Percentiles rank a stretch among this genome's conserved stretches.
Evolutionary conservation across 2,329 filamentous ascomycete species (phyloP).

Genomic region (Colletotrichum neosansevieriae): DNA sequence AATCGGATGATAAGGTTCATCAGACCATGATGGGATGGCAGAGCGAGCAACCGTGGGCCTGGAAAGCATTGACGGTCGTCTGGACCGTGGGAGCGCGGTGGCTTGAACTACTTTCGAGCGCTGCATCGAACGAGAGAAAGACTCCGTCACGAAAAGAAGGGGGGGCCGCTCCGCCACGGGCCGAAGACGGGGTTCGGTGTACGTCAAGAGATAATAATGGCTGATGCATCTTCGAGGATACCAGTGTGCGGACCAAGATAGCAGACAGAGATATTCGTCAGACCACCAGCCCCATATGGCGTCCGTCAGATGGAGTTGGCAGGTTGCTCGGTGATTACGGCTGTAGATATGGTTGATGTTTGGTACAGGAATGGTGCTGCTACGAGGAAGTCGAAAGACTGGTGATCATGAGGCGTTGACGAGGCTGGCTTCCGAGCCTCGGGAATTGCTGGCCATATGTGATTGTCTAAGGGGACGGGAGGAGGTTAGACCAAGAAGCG

Average conservation of each 20-base stretch:
- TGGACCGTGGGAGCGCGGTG: constrained; percentile 4
- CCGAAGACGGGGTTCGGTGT: constrained; percentile 6
- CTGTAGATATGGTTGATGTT: background rate
- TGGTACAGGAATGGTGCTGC: constrained; percentile 19
- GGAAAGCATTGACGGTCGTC: constrained; percentile 18
- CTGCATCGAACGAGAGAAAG: constrained; percentile 17
- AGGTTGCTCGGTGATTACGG: background rate
- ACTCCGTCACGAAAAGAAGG: background rate
- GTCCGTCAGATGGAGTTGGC: constrained; percentile 12
- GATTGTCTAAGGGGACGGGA: constrained; percentile 20
- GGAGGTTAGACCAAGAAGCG: constrained; percentile 15
- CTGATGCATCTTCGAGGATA: too few relatives aligned
- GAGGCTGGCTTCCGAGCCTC: constrained; percentile 1
- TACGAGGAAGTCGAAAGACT: background rate
- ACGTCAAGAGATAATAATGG: background rate
- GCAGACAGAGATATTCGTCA: background rate
- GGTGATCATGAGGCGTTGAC: constrained; percentile 11
- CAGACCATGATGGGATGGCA: constrained; percentile 32
- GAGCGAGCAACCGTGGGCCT: constrained; percentile 10
- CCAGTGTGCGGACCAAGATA: background rate
- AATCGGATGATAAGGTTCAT: constrained; percentile 3
- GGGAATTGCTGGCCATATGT: background rate
- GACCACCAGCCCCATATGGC: constrained; percentile 1
- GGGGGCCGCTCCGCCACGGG: background rate
- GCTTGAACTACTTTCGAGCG: constrained; percentile 6